Conservation (phyloP, 208 protist species). For the Crithidia acanthocephali region DNA sequence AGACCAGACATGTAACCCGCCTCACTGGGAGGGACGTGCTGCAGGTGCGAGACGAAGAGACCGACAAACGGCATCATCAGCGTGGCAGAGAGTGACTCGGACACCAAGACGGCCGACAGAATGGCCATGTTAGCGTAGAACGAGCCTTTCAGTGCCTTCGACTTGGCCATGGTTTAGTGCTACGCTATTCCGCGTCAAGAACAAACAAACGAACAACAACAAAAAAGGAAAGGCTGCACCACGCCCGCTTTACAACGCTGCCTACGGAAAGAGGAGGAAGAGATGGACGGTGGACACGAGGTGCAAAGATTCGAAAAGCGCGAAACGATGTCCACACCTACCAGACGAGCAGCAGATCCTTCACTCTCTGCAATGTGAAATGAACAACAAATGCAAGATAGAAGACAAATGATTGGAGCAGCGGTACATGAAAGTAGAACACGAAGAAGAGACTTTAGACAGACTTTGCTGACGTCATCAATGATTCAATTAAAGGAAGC, state of each 20-base stretch:
- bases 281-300: background rate
- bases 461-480: background rate
- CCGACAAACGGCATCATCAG: conserved; percentile 60
- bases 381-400: background rate
- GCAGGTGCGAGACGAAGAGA: conserved; percentile 50
- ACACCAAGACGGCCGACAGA: conserved; percentile 51
- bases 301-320: too few relatives aligned
- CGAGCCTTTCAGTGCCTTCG: background rate
- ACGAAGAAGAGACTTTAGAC: too few relatives aligned
- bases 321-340: background rate
- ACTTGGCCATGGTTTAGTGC: background rate
- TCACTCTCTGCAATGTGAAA: too few relatives aligned
- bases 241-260: background rate
- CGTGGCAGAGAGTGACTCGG: conserved; percentile 56
- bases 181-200: background rate
- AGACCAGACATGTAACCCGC: conserved; percentile 61
- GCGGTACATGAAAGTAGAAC: too few relatives aligned
- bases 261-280: background rate
- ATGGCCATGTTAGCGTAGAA: conserved; percentile 39
- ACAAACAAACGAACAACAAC: background rate
- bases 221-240: background rate
- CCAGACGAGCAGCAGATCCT: too few relatives aligned
- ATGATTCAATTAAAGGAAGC: background rate
- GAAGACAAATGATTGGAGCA: too few relatives aligned
- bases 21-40: conserved; percentile 39